Percentiles rank a stretch among this genome's conserved stretches.
Conservation (phyloP, 1,139 yeast genomes). For the Hansenula sp. region DNA sequence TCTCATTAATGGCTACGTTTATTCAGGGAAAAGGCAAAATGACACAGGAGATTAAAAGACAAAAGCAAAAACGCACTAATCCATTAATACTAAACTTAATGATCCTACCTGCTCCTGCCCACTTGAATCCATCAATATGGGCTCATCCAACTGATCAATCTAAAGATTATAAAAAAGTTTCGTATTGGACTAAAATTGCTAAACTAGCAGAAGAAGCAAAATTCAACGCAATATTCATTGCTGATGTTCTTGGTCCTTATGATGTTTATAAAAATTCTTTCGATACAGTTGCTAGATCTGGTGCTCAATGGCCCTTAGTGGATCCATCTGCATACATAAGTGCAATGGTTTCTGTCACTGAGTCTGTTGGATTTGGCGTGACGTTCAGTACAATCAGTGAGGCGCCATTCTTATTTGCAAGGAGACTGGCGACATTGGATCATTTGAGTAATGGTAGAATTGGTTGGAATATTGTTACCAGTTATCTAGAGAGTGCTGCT, state of each 20-base stretch:
- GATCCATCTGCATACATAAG: not conserved
- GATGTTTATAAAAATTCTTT: not conserved
- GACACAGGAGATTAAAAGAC: too few species aligned
- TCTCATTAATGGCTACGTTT: too few species aligned
- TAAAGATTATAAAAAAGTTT: constrained; percentile 20
- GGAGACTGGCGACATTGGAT: constrained; percentile 32
- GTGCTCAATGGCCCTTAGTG: not conserved
- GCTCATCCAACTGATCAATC: constrained; percentile 36
- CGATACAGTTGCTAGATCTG: not conserved
- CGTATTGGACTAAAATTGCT: not conserved
- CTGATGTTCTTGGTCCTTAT: not conserved
- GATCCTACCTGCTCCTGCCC: constrained; percentile 36
- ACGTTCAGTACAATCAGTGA: constrained; percentile 36
- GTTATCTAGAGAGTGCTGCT: constrained; percentile 33
- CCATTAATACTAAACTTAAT: constrained; percentile 36
- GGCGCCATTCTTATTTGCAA: constrained; percentile 32
- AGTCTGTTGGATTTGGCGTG: constrained; percentile 31
- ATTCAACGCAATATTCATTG: not conserved
- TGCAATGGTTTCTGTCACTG: not conserved
- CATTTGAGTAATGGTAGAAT: constrained; percentile 35
- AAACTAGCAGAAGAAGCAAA: not conserved
- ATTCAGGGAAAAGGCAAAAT: too few species aligned
- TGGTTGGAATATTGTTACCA: constrained; percentile 36
- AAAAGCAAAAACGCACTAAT: constrained; percentile 11
- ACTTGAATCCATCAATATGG: constrained; percentile 36